A percentile compares a stretch with the other conserved stretches of the same genome.
Conservation (phyloP, 495 filamentous ascomycete species). For the Neurospora sp. region DNA sequence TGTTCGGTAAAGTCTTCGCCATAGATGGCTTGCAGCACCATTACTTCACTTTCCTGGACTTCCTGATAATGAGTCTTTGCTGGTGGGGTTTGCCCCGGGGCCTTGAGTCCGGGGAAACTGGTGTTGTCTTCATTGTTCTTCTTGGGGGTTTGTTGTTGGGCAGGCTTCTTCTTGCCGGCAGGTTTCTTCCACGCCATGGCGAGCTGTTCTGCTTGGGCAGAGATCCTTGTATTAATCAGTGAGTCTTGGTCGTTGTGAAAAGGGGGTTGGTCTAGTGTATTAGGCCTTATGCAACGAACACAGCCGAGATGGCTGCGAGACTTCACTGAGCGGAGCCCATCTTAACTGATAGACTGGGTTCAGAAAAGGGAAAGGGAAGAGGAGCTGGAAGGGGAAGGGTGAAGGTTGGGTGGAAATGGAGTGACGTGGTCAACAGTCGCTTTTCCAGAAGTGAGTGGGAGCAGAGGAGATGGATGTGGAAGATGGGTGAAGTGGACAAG, state of each 20-base stretch:
- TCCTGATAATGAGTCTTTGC: constrained; percentile 63
- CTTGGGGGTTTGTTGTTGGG: constrained; percentile 15
- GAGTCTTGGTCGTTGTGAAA: not conserved
- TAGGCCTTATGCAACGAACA: constrained; percentile 1
- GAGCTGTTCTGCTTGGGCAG: constrained; percentile 3
- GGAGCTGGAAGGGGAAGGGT: not conserved
- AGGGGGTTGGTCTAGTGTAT: not conserved
- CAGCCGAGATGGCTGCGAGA: constrained; percentile 20
- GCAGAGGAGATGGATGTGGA: not conserved
- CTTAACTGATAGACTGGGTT: not conserved
- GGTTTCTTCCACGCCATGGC: constrained; percentile 37
- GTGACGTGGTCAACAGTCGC: not conserved
- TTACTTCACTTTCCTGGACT: constrained; percentile 77
- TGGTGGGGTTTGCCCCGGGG: constrained; percentile 21
- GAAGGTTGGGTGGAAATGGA: not conserved
- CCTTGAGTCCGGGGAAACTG: constrained; percentile 32
- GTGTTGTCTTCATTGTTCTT: constrained; percentile 27
- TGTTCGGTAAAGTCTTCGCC: constrained; percentile 80
- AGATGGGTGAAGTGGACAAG: not conserved
- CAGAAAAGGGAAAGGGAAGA: not conserved
- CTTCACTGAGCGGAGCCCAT: constrained; percentile 22
- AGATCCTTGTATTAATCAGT: not conserved
- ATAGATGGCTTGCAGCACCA: constrained; percentile 83
- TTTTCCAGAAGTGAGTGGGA: too few relatives aligned
- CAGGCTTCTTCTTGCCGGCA: constrained; percentile 28